Evolutionary conservation across 768 basidiomycete species (phyloP).

Genomic region (Hygrocybe punicea): DNA sequence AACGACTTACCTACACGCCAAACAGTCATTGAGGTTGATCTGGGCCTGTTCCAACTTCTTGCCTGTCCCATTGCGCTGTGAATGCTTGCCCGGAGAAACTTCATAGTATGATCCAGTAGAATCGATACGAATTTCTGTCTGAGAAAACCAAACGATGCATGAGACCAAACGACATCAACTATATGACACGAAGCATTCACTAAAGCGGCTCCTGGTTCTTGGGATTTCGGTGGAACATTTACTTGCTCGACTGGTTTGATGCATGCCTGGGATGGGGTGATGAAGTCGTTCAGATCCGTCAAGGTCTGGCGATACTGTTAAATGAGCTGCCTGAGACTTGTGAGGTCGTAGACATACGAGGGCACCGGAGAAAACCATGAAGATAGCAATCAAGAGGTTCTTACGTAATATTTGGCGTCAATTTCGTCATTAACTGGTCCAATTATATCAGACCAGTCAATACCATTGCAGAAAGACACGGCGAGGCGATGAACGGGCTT

Average conservation of each 20-base stretch:
- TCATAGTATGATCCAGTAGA: constrained; percentile 85
- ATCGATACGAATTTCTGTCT: constrained; percentile 95
- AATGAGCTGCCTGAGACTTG: background rate
- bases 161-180: background rate
- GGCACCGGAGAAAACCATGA: constrained; percentile 86
- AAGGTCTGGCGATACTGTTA: constrained; percentile 55
- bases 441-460: too few relatives aligned
- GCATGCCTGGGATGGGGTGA: constrained; percentile 93
- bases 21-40: constrained; percentile 94
- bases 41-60: constrained; percentile 88
- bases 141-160: constrained; percentile 6
- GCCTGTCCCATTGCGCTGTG: constrained; percentile 17
- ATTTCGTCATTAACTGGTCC: too few relatives aligned
- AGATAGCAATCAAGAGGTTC: background rate
- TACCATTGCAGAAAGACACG: too few relatives aligned
- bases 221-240: constrained; percentile 30
- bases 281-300: constrained; percentile 95
- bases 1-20: constrained; percentile 85
- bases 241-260: constrained; percentile 83
- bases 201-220: constrained; percentile 35
- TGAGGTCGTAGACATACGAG: constrained; percentile 48
- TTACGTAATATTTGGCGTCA: too few relatives aligned
- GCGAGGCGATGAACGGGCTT: too few relatives aligned
- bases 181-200: constrained; percentile 27
- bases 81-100: constrained; percentile 42